Evolutionary conservation across 306 rosid species (phyloP), one percentile per base, ranked within the genome.

Genomic region (Ceratonia siliqua): DNA sequence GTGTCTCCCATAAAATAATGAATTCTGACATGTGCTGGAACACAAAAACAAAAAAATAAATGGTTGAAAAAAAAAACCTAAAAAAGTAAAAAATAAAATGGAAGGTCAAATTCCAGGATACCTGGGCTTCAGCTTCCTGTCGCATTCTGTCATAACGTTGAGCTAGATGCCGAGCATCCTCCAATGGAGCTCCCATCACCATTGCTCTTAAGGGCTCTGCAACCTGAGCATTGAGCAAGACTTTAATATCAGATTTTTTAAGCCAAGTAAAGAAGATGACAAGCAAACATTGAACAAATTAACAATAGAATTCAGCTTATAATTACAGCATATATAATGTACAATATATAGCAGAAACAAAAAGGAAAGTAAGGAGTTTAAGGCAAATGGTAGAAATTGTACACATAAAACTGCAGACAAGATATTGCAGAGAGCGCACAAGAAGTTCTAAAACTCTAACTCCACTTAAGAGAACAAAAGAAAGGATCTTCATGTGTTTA

Each of bases 61-160:
- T 54, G 15, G 2, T 30, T 36, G 43, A 28, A 49, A 72, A 70
- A 41, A 13, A 45, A 55, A 74, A 41, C n/a, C 11, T 13, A 49
- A 70, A 12, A 21, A 22, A 52, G 25, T 25, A 53, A 43, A 67
- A 62, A 25, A 35, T 3, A 17, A 76, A 69, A 79, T 20, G 11
- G 42, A 78, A 18, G 8, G 74, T 62, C 46, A 78, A 62, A 69
- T 22, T 70, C 55, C 70, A 80, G 73, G 27, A 81, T 85, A 90
- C 96, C 96, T 90, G 98, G 33, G 96, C 91, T 84, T 92, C 98
- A 62, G 94, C 89, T 82, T 92, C 98, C 84, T 92, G 98, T 27
- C 98, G 88, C 92, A 92, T 84, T 88, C 98, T 82, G 62, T 92
- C 98, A 70, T 92, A 92, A 53, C 96, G 98, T 78, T 92, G 98